Conservation (phyloP, 2,329 filamentous ascomycete genomes). For the Dothidotthia symphoricarpi region DNA sequence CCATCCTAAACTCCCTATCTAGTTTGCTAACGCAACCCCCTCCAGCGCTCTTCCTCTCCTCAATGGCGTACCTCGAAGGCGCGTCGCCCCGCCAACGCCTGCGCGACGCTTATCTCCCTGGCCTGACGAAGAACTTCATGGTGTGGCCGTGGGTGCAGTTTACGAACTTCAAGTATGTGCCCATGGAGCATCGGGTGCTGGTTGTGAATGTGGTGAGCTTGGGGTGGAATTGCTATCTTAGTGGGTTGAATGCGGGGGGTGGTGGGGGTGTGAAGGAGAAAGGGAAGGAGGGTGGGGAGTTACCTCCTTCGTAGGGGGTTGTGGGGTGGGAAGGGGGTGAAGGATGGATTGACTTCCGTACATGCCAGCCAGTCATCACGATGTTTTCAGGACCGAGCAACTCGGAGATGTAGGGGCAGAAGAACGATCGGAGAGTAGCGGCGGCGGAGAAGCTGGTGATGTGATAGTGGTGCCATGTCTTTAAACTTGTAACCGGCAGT, state of each 20-base stretch:
- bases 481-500: no score
- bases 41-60: slow-evolving; percentile 65
- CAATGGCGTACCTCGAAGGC: slow-evolving; percentile 82
- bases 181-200: slow-evolving; percentile 76
- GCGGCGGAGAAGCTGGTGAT: no score
- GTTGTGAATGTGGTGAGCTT: slow-evolving; percentile 73
- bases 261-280: slow-evolving; percentile 15
- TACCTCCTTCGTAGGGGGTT: slow-evolving; percentile 33
- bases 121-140: slow-evolving; percentile 80
- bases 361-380: no score
- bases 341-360: no score
- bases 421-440: no score
- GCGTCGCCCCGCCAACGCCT: slow-evolving; percentile 64
- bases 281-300: slow-evolving; percentile 24
- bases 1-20: neutral
- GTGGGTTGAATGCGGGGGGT: slow-evolving; percentile 38
- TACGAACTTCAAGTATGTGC: slow-evolving; percentile 83
- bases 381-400: no score
- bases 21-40: neutral
- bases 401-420: no score
- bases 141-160: slow-evolving; percentile 85
- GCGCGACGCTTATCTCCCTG: slow-evolving; percentile 65
- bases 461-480: no score
- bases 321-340: no score
- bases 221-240: slow-evolving; percentile 47